phyloP scores from a whole-genome alignment of 108 stramenopile genomes.

The Skeletonema potamos region DNA sequence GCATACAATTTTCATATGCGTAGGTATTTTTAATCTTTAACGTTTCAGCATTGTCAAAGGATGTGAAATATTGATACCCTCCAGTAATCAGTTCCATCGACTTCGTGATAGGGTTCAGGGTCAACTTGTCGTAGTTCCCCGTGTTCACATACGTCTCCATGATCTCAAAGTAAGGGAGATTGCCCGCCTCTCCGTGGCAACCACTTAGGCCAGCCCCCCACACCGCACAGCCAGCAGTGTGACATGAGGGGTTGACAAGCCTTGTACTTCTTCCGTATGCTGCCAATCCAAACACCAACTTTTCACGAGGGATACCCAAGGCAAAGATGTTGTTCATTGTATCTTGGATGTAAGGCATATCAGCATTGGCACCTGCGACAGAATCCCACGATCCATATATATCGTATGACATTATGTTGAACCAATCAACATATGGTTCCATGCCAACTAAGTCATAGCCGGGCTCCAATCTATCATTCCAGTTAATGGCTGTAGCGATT shows the following conservation, averaged over 20 bases:
- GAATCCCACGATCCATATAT: constrained; percentile 27
- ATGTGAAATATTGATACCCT: constrained; percentile 26
- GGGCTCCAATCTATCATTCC: neutral
- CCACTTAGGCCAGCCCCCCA: constrained; percentile 20
- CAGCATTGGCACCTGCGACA: constrained; percentile 27
- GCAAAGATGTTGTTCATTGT: constrained; percentile 21
- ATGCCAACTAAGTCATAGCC: constrained; percentile 36
- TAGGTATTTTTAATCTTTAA: constrained; percentile 19
- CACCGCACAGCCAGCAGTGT: constrained; percentile 22
- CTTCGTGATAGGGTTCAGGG: constrained; percentile 12
- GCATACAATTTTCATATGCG: constrained; percentile 16
- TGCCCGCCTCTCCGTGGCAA: constrained; percentile 29
- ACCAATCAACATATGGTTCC: constrained; percentile 30
- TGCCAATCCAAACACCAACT: constrained; percentile 38
- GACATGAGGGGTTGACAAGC: constrained; percentile 11
- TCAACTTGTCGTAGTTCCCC: constrained; percentile 26
- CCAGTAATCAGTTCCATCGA: constrained; percentile 28
- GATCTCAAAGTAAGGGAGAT: constrained; percentile 31
- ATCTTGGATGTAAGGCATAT: constrained; percentile 26
- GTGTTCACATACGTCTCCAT: constrained; percentile 18
- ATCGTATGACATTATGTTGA: constrained; percentile 43
- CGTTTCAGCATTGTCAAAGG: constrained; percentile 27
- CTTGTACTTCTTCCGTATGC: constrained; percentile 28
- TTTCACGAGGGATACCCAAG: constrained; percentile 24
- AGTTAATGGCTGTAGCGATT: constrained; percentile 28